phyloP scores from a whole-genome alignment of 768 basidiomycete species.

The Punctularia strigosozonata region DNA sequence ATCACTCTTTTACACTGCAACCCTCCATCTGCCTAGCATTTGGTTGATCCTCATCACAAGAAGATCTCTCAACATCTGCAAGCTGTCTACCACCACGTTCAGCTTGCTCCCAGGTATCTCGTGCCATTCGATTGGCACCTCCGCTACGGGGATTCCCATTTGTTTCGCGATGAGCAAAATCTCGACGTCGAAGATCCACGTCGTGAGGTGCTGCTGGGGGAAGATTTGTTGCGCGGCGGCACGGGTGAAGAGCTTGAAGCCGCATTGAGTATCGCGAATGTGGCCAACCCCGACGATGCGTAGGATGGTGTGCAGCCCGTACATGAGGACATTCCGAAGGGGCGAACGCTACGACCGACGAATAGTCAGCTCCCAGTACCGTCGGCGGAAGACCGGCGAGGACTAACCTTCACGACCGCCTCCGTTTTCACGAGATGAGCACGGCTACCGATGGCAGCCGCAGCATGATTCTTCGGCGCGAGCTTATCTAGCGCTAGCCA shows the following conservation, averaged over 20 bases:
- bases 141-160: conserved; percentile 64
- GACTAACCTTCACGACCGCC: conserved; percentile 83
- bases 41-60: conserved; percentile 78
- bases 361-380: background rate
- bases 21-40: conserved; percentile 65
- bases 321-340: conserved; percentile 88
- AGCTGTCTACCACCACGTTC: conserved; percentile 68
- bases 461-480: conserved; percentile 33
- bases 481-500: conserved; percentile 65
- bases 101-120: conserved; percentile 92
- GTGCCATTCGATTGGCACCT: conserved; percentile 88
- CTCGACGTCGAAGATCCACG: conserved; percentile 98
- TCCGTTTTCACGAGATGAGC: conserved; percentile 90
- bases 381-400: background rate
- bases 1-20: no score
- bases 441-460: conserved; percentile 71
- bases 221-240: conserved; percentile 73
- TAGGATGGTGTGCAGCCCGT: conserved; percentile 82
- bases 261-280: conserved; percentile 92
- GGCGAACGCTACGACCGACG: conserved; percentile 78
- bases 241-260: conserved; percentile 93
- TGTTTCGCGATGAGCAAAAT: conserved; percentile 77
- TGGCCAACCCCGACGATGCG: conserved; percentile 83
- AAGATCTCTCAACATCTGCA: conserved; percentile 86
- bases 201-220: conserved; percentile 73